These are phyloP conservation scores for Cystobasidium slooffiae DNA, from an alignment of 1,284 basidiomycete genomes.

Conservation along the genomic window DNA sequence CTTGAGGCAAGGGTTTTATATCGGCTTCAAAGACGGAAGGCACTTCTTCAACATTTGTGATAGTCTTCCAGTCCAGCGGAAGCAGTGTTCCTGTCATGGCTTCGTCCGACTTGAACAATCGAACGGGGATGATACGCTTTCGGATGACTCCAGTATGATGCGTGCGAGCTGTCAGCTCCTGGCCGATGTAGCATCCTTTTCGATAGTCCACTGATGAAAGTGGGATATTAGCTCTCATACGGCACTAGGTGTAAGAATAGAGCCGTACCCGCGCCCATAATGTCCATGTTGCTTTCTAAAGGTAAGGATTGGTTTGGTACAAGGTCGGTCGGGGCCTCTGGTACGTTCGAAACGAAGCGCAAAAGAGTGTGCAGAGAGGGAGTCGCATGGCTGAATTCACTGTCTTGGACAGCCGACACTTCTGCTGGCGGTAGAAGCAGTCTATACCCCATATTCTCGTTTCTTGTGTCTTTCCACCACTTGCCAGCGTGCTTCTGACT, in stretches of 20 bases:
- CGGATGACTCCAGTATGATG: constrained; percentile 92
- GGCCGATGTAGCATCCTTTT: constrained; percentile 98
- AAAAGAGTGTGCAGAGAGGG: constrained; percentile 69
- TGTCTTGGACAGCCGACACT: constrained; percentile 7
- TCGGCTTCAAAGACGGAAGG: constrained; percentile 46
- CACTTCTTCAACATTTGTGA: constrained; percentile 45
- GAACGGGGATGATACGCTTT: constrained; percentile 85
- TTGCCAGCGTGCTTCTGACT: constrained; percentile 22
- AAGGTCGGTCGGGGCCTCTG: constrained; percentile 83
- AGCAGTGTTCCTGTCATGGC: constrained; percentile 43
- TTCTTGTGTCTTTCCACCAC: constrained; percentile 41
- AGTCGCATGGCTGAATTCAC: constrained; percentile 30
- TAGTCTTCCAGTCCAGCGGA: constrained; percentile 33
- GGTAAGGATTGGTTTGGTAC: constrained; percentile 78
- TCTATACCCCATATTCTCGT: constrained; percentile 32
- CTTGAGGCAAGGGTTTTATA: constrained; percentile 43
- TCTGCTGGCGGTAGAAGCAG: constrained; percentile 22
- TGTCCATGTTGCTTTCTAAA: constrained; percentile 89
- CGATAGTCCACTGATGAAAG: constrained; percentile 79
- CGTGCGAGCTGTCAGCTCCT: constrained; percentile 94
- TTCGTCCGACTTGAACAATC: constrained; percentile 57
- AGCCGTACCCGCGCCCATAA: constrained; percentile 82
- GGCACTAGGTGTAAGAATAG: constrained; percentile 12
- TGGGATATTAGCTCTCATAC: constrained; percentile 33
- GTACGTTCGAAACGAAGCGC: constrained; percentile 79